Conservation (phyloP, 2,329 filamentous ascomycete species). For the Neoarthrinium moseri region DNA sequence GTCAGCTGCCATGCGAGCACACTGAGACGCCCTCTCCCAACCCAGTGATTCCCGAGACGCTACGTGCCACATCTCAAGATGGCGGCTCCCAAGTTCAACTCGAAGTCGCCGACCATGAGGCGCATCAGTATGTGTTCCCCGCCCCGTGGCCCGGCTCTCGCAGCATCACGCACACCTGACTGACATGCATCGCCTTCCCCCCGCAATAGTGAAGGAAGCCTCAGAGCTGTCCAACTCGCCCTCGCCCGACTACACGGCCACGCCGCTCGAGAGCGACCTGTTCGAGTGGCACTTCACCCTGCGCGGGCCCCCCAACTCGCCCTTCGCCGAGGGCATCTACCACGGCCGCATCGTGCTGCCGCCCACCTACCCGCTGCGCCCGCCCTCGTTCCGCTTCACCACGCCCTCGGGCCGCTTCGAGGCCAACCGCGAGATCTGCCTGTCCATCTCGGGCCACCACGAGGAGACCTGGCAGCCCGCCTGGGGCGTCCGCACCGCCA, state of each 20-base stretch:
- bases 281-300: conserved; percentile 99
- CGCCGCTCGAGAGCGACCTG: conserved; percentile 83
- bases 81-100: conserved; percentile 56
- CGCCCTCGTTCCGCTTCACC: conserved; percentile 92
- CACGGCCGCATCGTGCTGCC: conserved; percentile 94
- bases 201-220: conserved; percentile 76
- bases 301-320: conserved; percentile 79
- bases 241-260: conserved; percentile 80
- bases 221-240: conserved; percentile 78
- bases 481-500: conserved; percentile 90
- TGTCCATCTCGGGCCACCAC: conserved; percentile 91
- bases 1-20: too few species aligned
- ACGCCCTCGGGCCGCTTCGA: conserved; percentile 93
- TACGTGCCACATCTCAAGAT: conserved; percentile 27
- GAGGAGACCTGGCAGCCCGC: conserved; percentile 99
- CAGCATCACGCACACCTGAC: neutral
- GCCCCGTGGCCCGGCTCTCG: conserved; percentile 3
- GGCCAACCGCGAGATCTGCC: conserved; percentile 93
- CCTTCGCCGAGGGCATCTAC: conserved; percentile 81
- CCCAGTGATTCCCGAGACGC: too few species aligned
- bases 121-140: conserved; percentile 66
- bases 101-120: conserved; percentile 80
- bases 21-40: too few species aligned
- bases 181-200: conserved; percentile 19
- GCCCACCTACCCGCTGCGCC: conserved; percentile 84